Base-by-base conservation (phyloP, 2,329 filamentous ascomycete species). In the Sporothrix humicola region DNA sequence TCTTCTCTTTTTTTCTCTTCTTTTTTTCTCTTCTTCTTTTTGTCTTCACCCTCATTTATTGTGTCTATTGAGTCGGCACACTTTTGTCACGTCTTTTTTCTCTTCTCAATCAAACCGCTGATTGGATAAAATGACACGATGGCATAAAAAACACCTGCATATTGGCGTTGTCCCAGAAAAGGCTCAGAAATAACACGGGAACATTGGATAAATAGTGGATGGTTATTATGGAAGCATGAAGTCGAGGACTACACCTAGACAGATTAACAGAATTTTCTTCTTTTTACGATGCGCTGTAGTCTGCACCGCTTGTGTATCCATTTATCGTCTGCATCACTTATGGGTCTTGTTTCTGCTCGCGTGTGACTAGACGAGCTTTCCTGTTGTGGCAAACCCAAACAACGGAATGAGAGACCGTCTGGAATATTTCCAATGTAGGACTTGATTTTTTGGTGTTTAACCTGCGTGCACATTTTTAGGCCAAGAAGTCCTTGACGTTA, bases 341-440 rank as follows among this genome's bases (percentile, higher is more conserved):
- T n/a, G 6, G 15, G 13, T n/a, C 6, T 37, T 6, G 13, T 37
- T 6, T 52, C 12, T 37, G 48, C 13, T 37, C 48, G 46, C 42
- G 52, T 70, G 52, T 15, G 12, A 70, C 52, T 9, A 7, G n/a
- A 42, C 52, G 15, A 59, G 2, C 12, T 12, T 15, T 8, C 23
- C 7, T 13, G 23, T 26, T 12, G 3, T 15, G 1, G n/a, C 17
- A 4, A 26, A 23, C 26, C 20, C n/a, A 46, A 50, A 15, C 46
- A 46, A 50, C 50, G 56, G 20, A 56, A 66, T 44, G 3, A 17
- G 66, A 52, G 26, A 58, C 42, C 20, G 23, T 54, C 61, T 61
- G 20, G n/a, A 42, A 58, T 12, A 72, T 52, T 73, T 66, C 69
- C 72, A 69, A 68, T 68, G 52, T 73, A 20, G 69, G 72, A 46